A percentile compares a stretch with the other conserved stretches of the same genome.
Evolutionary conservation across 2,329 filamentous ascomycete species (phyloP).

Genomic region (Arachnomyces sp.): DNA sequence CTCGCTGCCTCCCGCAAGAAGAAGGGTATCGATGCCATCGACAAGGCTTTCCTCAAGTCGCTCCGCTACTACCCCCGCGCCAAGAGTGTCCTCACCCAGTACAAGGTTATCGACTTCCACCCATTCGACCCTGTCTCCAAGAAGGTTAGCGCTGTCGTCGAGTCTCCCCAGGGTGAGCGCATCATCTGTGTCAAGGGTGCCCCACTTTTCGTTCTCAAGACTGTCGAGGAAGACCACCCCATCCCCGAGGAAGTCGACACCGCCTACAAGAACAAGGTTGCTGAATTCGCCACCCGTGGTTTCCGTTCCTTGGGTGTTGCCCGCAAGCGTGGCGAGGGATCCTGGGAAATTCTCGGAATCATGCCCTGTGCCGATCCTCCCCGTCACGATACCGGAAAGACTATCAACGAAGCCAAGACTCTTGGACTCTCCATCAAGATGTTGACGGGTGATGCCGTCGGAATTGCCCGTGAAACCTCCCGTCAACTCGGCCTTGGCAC

Average conservation of each 20-base stretch:
- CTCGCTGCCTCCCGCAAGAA: constrained; percentile 86
- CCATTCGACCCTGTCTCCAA: constrained; percentile 91
- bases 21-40: constrained; percentile 90
- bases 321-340: constrained; percentile 71
- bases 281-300: constrained; percentile 84
- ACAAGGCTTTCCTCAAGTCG: constrained; percentile 87
- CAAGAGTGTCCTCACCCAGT: constrained; percentile 71
- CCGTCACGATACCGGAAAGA: constrained; percentile 81
- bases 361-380: constrained; percentile 92
- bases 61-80: constrained; percentile 74
- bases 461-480: constrained; percentile 85
- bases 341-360: constrained; percentile 88
- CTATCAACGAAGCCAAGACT: constrained; percentile 79
- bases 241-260: constrained; percentile 68
- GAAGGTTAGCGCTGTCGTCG: constrained; percentile 77
- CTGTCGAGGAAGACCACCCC: constrained; percentile 74
- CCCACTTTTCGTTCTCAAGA: constrained; percentile 77
- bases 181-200: constrained; percentile 89
- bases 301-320: constrained; percentile 91
- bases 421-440: constrained; percentile 90
- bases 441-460: constrained; percentile 90
- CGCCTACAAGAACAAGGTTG: constrained; percentile 86
- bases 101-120: constrained; percentile 75
- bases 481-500: constrained; percentile 85
- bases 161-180: constrained; percentile 72